Base-by-base conservation (phyloP, 164 flowering plant species). In the Umbellularia californica region DNA sequence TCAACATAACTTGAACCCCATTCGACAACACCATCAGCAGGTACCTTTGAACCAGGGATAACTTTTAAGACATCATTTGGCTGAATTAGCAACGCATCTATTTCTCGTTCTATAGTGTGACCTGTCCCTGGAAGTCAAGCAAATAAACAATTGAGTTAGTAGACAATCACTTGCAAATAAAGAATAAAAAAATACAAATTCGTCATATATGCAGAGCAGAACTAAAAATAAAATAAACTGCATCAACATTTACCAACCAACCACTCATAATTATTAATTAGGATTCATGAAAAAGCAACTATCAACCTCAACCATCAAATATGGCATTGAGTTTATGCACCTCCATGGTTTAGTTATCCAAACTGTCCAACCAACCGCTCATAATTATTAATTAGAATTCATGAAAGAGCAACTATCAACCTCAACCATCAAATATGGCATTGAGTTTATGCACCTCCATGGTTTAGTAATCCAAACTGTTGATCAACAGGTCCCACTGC, bases 1-100 rank as follows among this genome's bases (percentile, higher is more conserved):
- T 92, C 89, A 20, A 94, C 92, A 87, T 91, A 90, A 79, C 97
- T 94, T 78, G 97, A 87, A 71, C 99, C 99, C 95, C 97, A 90
- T 50, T 82, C 85, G 24, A 94, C 97, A 14, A 85, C 74, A 73
- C 98, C 99, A 86, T 96, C 99, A 25, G 86, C 90, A 72, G 99
- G 96, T 82, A 94, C 80, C 84, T 94, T 96, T 64, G 97, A 69
- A 72, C 99, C 99, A 74, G 99, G 99, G 81, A 89, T 75, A 82
- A 96, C 97, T 81, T 94, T 94, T 65, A 96, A 82, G 27, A 79
- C 69, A 71, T 96, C 99, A 77, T 97, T 92, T 30, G 98, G 93
- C 78, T 94, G 92, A 85, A 96, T 91, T 72, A 96, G 85, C 77
- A 92, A 79, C 50, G 98, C 87, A 83, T 94, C 97, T 71, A 96